Evolutionary conservation across 108 stramenopile genomes (phyloP).

Genomic region (Stephanodiscus triporus): DNA sequence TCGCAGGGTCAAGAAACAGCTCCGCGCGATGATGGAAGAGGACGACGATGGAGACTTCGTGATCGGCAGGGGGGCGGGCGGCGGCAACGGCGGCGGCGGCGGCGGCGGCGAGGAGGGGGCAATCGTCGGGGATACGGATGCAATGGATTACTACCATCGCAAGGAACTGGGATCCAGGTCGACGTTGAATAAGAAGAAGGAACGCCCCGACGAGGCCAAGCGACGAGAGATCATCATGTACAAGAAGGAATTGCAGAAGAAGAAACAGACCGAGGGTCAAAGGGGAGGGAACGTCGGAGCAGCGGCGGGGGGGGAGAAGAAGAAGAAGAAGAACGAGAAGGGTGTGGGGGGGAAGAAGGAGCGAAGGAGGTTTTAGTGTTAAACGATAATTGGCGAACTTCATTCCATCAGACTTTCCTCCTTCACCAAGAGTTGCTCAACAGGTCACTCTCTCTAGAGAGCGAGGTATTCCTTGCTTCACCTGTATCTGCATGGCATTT

Average conservation of each 20-base stretch:
- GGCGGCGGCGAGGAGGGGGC: constrained; percentile 38
- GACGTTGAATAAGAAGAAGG: constrained; percentile 63
- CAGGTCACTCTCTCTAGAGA: too few species aligned
- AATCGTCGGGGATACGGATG: constrained; percentile 75
- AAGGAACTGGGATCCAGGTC: constrained; percentile 65
- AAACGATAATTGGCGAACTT: too few species aligned
- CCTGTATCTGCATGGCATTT: too few species aligned
- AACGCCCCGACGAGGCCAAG: constrained; percentile 83
- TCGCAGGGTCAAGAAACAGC: constrained; percentile 32
- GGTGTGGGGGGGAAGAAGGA: constrained; percentile 43
- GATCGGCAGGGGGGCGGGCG: constrained; percentile 38
- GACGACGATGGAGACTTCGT: constrained; percentile 51
- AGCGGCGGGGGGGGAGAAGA: not conserved
- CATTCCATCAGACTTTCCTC: too few species aligned
- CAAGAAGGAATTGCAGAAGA: constrained; percentile 74
- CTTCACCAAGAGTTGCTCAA: too few species aligned
- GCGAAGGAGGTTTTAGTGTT: constrained; percentile 11
- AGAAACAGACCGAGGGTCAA: constrained; percentile 34
- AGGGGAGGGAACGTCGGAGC: not conserved
- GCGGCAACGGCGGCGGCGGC: constrained; percentile 20
- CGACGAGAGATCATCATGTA: constrained; percentile 78
- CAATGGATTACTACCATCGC: constrained; percentile 74
- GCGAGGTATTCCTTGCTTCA: too few species aligned
- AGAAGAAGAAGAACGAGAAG: constrained; percentile 32
- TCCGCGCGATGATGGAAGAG: constrained; percentile 35